Evolutionary conservation across 805 yeast species (phyloP), one percentile per base, ranked within the genome.

Genomic region (Nematodospora valgi): DNA sequence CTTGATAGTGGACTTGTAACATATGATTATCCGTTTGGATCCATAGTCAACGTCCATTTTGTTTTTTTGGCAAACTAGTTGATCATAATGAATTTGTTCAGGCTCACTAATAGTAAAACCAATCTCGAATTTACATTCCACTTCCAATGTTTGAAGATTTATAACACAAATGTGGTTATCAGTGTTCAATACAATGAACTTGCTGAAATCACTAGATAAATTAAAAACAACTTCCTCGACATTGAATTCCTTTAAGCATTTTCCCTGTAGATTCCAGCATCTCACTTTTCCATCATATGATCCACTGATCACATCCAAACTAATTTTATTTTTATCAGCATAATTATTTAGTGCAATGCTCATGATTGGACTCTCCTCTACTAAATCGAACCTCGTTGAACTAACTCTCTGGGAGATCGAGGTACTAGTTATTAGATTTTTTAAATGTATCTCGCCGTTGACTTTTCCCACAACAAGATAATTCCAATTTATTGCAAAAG

Each of bases 41-140:
- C 54, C 61, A 37, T 54, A 58, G 43, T 67, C 72, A 10, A 52
- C 56, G 29, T 64, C 62, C 30, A 58, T 30, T 6, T 38, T 32
- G 32, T 45, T 41, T 10, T 32, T 38, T 4, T 6, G 28, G 7
- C 32, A 27, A 2, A 34, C 11, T 10, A 20, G 14, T 3, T 32
- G 17, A 13, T 34, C 47, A 27, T 33, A 34, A 29, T 37, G 38
- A 12, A 26, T 16, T 4, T 18, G 8, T 4, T 40, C 43, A 4
- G 25, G 15, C 11, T 43, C 32, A 15, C 25, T 24, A 11, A 56
- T 32, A 2, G 24, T 32, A 32, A 48, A 42, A 0, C 48, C 57
- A 17, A 52, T 48, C 8, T 34, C 42, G 4, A 48, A 18, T n/a
- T 38, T 31, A 7, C 29, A 24, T 6, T 42, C 8, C 4, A 47